Base-by-base conservation (phyloP, 2,329 filamentous ascomycete species). In the Colletotrichum coccodes region DNA sequence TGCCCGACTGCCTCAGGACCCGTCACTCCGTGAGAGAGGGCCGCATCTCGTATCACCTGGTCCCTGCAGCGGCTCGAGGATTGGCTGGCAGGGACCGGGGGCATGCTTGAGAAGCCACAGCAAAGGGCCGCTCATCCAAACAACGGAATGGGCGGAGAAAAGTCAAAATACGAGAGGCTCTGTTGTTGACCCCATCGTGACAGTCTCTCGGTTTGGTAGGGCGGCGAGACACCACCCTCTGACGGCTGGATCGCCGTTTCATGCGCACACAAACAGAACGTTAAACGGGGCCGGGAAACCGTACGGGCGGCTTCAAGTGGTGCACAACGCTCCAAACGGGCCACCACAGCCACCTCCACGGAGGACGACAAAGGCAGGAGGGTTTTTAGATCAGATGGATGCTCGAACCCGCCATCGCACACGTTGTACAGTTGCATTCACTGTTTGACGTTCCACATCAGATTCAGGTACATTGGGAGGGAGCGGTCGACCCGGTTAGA, bases 31-130 rank as follows among this genome's bases (percentile, higher is more conserved):
- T 40, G 46, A 32, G 32, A 23, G 36, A 49, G 50, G 40, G 21
- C 54, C 47, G 40, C 38, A 60, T 65, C 61, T 69, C 66, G 61
- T 66, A 69, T 66, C 16, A 49, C 66, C 65, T 60, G 54, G 54
- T 68, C 65, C 61, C 54, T 69, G 66, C 62, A 60, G 42, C 47
- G 34, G 40, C 32, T 56, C 63, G 49, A 42, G 54, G 54, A 66
- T 69, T 69, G 66, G 66, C 61, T 60, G 40, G 34, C 32, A 47
- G 21, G 6, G 47, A 68, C 65, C 46, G 42, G 65, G 65, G 44
- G 26, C 32, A 59, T 60, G 61, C 49, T 56, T 32, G 56, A 68
- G 47, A 44, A 47, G 66, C 54, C 28, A 50, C 54, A 30, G 61
- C 54, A 56, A 47, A 65, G 61, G 65, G 28, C 61, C 40, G 38